These are phyloP conservation scores for Coniferiporia sulphurascens DNA, from an alignment of 1,284 basidiomycete species.

Conservation along the genomic window DNA sequence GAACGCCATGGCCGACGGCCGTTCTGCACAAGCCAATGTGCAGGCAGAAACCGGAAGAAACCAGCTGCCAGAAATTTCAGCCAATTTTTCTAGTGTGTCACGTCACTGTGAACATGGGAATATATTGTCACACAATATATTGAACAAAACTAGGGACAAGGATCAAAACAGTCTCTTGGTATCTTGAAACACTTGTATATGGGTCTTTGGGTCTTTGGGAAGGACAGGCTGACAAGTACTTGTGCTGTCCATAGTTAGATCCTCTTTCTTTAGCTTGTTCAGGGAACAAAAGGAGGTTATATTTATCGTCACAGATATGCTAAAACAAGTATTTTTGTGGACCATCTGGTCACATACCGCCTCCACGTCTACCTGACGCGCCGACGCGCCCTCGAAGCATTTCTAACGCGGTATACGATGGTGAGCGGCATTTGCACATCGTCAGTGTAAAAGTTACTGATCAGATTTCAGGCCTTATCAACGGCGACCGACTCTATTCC, in stretches of 20 bases:
- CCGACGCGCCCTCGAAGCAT: background rate
- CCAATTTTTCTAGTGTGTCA: background rate
- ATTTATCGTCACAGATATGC: no score
- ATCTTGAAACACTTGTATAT: no score
- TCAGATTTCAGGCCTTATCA: constrained; percentile 40
- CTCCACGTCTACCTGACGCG: background rate
- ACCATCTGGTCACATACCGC: background rate
- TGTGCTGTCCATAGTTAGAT: no score
- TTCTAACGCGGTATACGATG: background rate
- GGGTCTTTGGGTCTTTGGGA: no score
- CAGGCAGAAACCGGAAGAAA: background rate
- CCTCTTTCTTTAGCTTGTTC: no score
- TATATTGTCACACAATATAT: no score
- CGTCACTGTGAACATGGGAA: no score
- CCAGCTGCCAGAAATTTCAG: background rate
- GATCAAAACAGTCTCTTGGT: no score
- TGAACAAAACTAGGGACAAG: no score
- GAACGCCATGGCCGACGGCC: constrained; percentile 7
- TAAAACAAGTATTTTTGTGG: background rate
- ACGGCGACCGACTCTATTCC: constrained; percentile 64
- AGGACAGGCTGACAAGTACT: no score
- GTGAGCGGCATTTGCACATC: background rate
- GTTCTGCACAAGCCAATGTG: constrained; percentile 17
- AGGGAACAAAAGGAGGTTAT: no score
- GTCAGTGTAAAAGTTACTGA: background rate